Conservation (phyloP, 352 stramenopile species). For the Phytophthora quininea region DNA sequence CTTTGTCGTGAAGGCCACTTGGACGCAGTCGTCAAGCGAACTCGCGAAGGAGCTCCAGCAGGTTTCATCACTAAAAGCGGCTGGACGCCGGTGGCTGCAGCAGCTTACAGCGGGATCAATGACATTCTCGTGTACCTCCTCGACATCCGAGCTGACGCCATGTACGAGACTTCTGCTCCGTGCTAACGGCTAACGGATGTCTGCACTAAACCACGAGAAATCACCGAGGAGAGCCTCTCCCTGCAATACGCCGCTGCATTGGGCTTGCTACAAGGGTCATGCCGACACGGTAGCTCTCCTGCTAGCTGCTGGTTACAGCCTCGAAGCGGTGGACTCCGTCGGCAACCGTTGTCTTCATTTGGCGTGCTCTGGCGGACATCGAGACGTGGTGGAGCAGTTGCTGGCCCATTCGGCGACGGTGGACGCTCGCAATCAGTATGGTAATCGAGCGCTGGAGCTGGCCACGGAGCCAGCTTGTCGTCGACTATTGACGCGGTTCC, state of each 20-base stretch:
- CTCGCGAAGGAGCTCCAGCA: conserved; percentile 54
- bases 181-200: conserved; percentile 17
- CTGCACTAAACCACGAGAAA: background rate
- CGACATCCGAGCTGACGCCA: conserved; percentile 68
- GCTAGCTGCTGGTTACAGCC: conserved; percentile 67
- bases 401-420: conserved; percentile 67
- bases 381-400: conserved; percentile 71
- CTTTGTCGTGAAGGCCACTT: conserved; percentile 61
- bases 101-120: conserved; percentile 65
- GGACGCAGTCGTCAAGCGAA: conserved; percentile 38
- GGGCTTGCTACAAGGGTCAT: conserved; percentile 87
- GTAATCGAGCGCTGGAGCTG: conserved; percentile 76
- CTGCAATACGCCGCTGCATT: conserved; percentile 81
- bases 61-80: conserved; percentile 78
- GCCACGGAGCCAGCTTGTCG: conserved; percentile 63
- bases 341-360: conserved; percentile 82
- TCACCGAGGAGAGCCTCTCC: conserved; percentile 12
- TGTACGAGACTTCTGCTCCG: conserved; percentile 62
- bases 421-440: conserved; percentile 72
- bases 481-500: conserved; percentile 69
- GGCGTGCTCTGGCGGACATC: conserved; percentile 70
- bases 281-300: conserved; percentile 68
- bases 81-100: conserved; percentile 74
- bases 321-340: conserved; percentile 67
- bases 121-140: conserved; percentile 77